A percentile compares a stretch with the other conserved stretches of the same genome.
Evolutionary conservation across 208 protist genomes (phyloP).

Genomic region (Trypanosomatidae sp.): DNA sequence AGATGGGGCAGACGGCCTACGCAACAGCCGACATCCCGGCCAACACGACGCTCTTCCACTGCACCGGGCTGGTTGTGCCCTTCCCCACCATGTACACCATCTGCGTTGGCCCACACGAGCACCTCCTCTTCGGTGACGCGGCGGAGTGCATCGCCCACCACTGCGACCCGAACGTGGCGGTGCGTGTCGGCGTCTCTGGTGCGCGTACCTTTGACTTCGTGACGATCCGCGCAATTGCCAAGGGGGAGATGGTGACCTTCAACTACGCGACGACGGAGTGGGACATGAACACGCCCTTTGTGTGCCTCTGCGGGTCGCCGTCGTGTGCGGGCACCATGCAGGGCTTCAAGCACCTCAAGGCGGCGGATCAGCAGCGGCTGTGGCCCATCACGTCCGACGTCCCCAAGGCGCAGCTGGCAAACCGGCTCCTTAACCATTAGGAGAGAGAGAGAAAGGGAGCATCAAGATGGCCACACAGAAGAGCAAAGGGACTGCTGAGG

Average conservation of each 20-base stretch:
- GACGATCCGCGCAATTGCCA: constrained; percentile 51
- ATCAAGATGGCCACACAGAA: too few species aligned
- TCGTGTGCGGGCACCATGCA: constrained; percentile 57
- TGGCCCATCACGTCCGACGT: constrained; percentile 75
- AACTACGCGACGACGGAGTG: constrained; percentile 91
- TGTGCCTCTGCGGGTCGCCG: constrained; percentile 76
- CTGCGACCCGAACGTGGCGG: constrained; percentile 86
- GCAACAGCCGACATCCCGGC: constrained; percentile 38
- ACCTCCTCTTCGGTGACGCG: constrained; percentile 86
- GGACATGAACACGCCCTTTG: constrained; percentile 85
- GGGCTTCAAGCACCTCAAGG: constrained; percentile 68
- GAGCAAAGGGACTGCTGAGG: too few species aligned
- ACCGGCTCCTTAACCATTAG: too few species aligned
- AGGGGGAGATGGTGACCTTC: constrained; percentile 83
- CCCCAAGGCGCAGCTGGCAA: too few species aligned
- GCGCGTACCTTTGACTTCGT: constrained; percentile 72
- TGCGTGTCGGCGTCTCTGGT: constrained; percentile 42
- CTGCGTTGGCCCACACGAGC: constrained; percentile 63
- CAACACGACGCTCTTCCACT: constrained; percentile 62
- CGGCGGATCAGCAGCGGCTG: constrained; percentile 64
- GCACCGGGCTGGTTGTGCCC: constrained; percentile 69
- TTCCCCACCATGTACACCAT: constrained; percentile 92
- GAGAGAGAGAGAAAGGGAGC: constrained; percentile 10
- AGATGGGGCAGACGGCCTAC: constrained; percentile 87
- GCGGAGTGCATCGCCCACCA: constrained; percentile 89